Conservation (phyloP, 108 stramenopile genomes). For the Cyclotella baltica region DNA sequence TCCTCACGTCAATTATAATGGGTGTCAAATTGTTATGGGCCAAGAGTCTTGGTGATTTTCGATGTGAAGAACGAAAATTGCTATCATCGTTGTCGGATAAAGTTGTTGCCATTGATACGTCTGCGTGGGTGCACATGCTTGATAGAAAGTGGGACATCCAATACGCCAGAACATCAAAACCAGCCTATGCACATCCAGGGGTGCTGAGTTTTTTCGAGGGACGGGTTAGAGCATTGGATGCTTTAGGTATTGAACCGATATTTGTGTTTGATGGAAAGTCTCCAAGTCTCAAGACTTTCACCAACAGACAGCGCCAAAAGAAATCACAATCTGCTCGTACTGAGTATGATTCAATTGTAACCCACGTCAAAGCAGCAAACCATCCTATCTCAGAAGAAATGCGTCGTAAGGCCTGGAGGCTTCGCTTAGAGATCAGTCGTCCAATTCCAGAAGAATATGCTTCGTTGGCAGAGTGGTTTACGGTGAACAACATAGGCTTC, state of each 20-base stretch:
- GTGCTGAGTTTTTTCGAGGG: not conserved
- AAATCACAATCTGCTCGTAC: not conserved
- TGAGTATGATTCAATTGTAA: not conserved
- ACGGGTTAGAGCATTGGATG: not conserved
- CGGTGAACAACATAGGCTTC: not conserved
- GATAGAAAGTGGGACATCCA: not conserved
- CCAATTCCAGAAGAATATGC: slow-evolving; percentile 9
- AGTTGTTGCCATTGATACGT: not conserved
- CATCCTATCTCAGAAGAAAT: not conserved
- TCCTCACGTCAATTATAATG: not conserved
- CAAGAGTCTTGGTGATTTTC: not conserved
- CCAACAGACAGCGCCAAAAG: slow-evolving; percentile 3
- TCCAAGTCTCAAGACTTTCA: not conserved
- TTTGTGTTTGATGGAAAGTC: not conserved
- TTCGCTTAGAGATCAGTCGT: not conserved
- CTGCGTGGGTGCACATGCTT: not conserved
- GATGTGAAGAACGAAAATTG: not conserved
- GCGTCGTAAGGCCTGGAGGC: not conserved
- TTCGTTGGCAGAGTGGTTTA: slow-evolving; percentile 1
- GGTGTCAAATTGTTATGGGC: not conserved
- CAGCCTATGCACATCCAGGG: not conserved
- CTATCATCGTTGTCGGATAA: not conserved
- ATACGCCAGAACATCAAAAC: not conserved
- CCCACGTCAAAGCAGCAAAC: not conserved
- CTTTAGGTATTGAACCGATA: not conserved